These are phyloP conservation scores for Dactylellina sp. DNA, from an alignment of 2,329 filamentous ascomycete species.

Conservation along the genomic window DNA sequence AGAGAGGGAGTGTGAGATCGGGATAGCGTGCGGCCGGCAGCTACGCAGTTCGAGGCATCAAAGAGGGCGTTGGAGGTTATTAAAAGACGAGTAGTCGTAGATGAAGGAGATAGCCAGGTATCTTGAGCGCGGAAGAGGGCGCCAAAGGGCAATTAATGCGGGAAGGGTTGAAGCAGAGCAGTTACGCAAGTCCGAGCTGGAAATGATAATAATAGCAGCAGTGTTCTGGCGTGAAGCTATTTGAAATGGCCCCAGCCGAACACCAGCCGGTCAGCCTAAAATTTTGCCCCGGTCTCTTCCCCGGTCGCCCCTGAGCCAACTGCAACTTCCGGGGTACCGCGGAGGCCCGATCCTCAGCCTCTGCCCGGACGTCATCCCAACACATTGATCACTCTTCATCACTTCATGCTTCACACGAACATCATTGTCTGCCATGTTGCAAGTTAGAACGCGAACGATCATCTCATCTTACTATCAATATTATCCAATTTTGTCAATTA, in stretches of 20 bases:
- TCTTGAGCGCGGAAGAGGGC: conserved; percentile 19
- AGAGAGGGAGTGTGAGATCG: background rate
- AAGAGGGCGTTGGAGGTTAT: background rate
- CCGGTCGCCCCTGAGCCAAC: no score
- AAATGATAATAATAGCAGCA: background rate
- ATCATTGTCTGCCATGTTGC: no score
- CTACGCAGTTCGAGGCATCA: conserved; percentile 21
- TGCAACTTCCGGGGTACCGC: background rate
- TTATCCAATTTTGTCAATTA: no score
- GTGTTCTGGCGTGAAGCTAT: background rate
- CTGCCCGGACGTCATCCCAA: background rate
- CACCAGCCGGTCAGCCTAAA: background rate
- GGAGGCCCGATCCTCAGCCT: background rate
- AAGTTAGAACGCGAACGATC: no score
- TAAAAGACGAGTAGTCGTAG: background rate
- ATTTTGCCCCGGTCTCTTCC: no score
- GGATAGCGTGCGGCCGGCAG: conserved; percentile 15
- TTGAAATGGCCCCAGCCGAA: background rate
- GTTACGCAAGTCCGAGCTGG: background rate
- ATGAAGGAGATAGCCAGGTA: conserved; percentile 24
- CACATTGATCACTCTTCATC: background rate
- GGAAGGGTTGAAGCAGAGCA: background rate
- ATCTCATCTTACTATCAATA: no score
- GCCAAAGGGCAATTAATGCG: background rate
- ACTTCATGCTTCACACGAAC: no score